Conservation (phyloP, 2,329 filamentous ascomycete species). For the Fusarium sp. region DNA sequence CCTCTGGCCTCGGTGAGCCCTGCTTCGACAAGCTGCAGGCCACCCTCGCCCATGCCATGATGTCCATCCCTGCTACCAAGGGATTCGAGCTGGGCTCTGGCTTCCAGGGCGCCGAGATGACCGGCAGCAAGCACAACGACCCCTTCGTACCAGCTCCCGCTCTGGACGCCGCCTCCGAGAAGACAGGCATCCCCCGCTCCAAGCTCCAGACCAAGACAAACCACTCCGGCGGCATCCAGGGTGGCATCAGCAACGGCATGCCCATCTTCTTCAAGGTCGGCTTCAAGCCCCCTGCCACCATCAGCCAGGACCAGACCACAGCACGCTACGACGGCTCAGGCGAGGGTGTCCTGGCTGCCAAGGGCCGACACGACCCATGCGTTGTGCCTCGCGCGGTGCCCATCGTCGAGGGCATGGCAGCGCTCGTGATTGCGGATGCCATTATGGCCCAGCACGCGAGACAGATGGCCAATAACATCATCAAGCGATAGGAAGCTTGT, state of each 20-base stretch:
- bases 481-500: constrained; percentile 18
- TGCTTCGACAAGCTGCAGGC: constrained; percentile 97
- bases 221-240: constrained; percentile 94
- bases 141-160: constrained; percentile 60
- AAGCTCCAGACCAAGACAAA: constrained; percentile 84
- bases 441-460: constrained; percentile 83
- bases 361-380: constrained; percentile 94
- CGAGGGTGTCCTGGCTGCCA: constrained; percentile 85
- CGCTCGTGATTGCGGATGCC: constrained; percentile 88
- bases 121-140: constrained; percentile 93
- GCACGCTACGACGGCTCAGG: constrained; percentile 78
- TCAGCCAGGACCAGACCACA: constrained; percentile 88
- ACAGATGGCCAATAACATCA: constrained; percentile 54
- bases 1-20: constrained; percentile 89
- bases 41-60: constrained; percentile 90
- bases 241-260: constrained; percentile 93
- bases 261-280: constrained; percentile 94
- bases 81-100: constrained; percentile 96
- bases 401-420: constrained; percentile 92
- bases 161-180: constrained; percentile 58
- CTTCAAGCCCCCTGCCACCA: constrained; percentile 96
- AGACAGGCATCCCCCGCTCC: constrained; percentile 64
- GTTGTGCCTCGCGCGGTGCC: constrained; percentile 90
- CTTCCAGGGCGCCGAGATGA: constrained; percentile 87
- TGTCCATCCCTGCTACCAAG: constrained; percentile 94